Conservation (phyloP, 768 basidiomycete species). For the Tricholoma terreum region DNA sequence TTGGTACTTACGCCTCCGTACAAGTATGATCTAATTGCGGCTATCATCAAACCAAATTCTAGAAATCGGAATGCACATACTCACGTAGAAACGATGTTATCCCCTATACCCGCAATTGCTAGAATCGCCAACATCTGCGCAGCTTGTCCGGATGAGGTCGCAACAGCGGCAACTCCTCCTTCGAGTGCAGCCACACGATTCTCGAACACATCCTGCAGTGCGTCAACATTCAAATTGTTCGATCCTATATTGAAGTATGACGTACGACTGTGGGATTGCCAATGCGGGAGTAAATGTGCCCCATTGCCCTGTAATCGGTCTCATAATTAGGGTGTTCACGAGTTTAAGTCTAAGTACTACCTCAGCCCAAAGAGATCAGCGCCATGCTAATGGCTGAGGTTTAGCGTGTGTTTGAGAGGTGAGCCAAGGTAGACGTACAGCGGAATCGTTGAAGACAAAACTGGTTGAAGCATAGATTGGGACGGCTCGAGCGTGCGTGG, state of each 20-base stretch:
- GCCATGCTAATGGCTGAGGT: slow-evolving; percentile 46
- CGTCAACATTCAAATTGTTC: not conserved
- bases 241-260: slow-evolving; percentile 7
- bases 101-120: slow-evolving; percentile 58
- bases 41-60: slow-evolving; percentile 3
- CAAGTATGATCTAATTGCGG: slow-evolving; percentile 45
- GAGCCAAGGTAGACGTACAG: slow-evolving; percentile 34
- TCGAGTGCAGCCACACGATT: slow-evolving; percentile 78
- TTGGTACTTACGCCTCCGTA: slow-evolving; percentile 54
- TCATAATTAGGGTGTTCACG: not conserved
- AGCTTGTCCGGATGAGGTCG: slow-evolving; percentile 69
- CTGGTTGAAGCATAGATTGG: slow-evolving; percentile 77
- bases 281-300: slow-evolving; percentile 67
- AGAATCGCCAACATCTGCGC: slow-evolving; percentile 74
- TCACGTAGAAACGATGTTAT: slow-evolving; percentile 76
- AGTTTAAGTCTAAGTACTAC: slow-evolving; percentile 8
- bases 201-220: slow-evolving; percentile 70
- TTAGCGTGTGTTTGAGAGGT: not conserved
- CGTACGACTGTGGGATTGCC: slow-evolving; percentile 64
- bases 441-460: slow-evolving; percentile 70
- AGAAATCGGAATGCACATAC: slow-evolving; percentile 15
- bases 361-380: slow-evolving; percentile 68
- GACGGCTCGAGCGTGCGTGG: slow-evolving; percentile 70
- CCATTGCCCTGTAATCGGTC: slow-evolving; percentile 38
- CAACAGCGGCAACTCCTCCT: slow-evolving; percentile 73